A percentile compares a stretch with the other conserved stretches of the same genome.
Evolutionary conservation across 805 yeast genomes (phyloP).

Genomic region (Schizosaccharomyces osmophilus): DNA sequence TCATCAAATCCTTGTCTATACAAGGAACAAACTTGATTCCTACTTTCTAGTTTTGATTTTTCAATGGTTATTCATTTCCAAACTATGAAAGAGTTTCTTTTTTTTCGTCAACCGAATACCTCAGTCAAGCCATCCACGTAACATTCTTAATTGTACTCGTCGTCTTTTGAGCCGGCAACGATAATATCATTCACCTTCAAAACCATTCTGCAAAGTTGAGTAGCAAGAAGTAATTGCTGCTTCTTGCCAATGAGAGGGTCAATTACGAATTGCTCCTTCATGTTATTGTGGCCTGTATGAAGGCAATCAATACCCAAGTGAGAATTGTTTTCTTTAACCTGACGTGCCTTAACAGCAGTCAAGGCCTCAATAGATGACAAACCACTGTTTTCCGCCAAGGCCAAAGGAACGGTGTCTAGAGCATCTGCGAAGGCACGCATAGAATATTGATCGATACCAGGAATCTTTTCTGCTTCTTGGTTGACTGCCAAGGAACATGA

Average conservation of each 20-base stretch:
- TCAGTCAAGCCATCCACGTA: too few relatives aligned
- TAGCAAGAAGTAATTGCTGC: constrained; percentile 83
- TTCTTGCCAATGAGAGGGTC: constrained; percentile 95
- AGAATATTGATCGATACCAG: constrained; percentile 93
- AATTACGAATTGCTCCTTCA: constrained; percentile 81
- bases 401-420: constrained; percentile 75
- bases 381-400: constrained; percentile 92
- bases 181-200: constrained; percentile 91
- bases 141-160: constrained; percentile 5
- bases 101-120: too few relatives aligned
- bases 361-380: constrained; percentile 78
- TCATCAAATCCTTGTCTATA: too few relatives aligned
- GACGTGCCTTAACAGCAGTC: constrained; percentile 61
- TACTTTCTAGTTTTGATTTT: too few relatives aligned
- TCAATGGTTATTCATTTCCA: too few relatives aligned
- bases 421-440: constrained; percentile 87
- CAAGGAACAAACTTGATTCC: too few relatives aligned
- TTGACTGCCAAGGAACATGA: constrained; percentile 78
- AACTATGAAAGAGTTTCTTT: too few relatives aligned
- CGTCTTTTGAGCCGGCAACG: constrained; percentile 58
- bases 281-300: constrained; percentile 67
- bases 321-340: constrained; percentile 29
- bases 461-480: constrained; percentile 75
- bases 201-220: constrained; percentile 94
- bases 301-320: constrained; percentile 82